These are phyloP conservation scores for Penicillium sp. DNA, from an alignment of 2,329 filamentous ascomycete species.

Conservation along the genomic window DNA sequence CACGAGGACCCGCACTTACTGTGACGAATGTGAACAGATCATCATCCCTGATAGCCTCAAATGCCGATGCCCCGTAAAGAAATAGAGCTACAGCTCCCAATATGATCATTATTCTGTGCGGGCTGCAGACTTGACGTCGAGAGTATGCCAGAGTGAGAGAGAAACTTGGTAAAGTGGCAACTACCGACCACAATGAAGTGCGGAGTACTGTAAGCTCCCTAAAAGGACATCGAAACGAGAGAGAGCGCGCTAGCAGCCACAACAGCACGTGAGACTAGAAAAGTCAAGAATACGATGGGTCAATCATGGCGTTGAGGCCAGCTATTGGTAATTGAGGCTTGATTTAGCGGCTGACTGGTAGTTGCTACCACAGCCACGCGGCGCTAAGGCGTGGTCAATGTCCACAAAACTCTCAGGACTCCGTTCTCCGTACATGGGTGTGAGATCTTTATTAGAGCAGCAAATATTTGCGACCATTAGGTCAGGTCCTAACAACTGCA, in stretches of 20 bases:
- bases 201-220: background rate
- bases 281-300: background rate
- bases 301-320: background rate
- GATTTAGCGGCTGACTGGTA: background rate
- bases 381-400: background rate
- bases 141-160: background rate
- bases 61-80: background rate
- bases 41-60: background rate
- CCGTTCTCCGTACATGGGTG: background rate
- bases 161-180: background rate
- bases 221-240: background rate
- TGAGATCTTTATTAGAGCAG: background rate
- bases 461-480: background rate
- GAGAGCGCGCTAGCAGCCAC: background rate
- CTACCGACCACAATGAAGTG: background rate
- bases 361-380: background rate
- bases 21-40: background rate
- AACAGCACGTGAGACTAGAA: background rate
- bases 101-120: background rate
- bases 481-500: background rate
- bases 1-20: conserved; percentile 1
- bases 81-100: background rate
- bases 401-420: background rate
- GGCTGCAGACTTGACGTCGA: background rate
- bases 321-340: background rate